These are phyloP conservation scores for Parathielavia hyrcaniae DNA, from an alignment of 495 filamentous ascomycete species.

Conservation along the genomic window DNA sequence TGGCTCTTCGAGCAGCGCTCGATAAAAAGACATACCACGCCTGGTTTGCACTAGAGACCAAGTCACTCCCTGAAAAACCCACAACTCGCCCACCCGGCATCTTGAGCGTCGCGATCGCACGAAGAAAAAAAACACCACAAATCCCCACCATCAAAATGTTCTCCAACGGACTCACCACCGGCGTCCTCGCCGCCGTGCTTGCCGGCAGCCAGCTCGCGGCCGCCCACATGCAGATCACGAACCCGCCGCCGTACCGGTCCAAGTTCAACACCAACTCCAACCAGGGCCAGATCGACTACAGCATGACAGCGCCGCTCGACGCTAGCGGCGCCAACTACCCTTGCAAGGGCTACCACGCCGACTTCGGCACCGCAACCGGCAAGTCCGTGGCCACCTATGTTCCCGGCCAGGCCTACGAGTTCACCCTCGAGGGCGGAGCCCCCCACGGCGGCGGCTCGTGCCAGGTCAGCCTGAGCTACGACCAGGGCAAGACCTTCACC, in stretches of 20 bases:
- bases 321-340: slow-evolving; percentile 49
- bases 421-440: slow-evolving; percentile 53
- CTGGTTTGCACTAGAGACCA: slow-evolving; percentile 11
- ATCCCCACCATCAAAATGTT: slow-evolving; percentile 29
- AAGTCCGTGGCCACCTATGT: slow-evolving; percentile 45
- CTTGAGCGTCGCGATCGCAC: slow-evolving; percentile 14
- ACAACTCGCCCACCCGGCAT: slow-evolving; percentile 18
- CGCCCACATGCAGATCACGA: slow-evolving; percentile 56
- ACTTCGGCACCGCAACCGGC: slow-evolving; percentile 44
- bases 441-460: slow-evolving; percentile 60
- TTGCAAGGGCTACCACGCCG: slow-evolving; percentile 62
- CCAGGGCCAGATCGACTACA: slow-evolving; percentile 46
- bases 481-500: slow-evolving; percentile 54
- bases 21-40: slow-evolving; percentile 9
- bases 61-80: slow-evolving; percentile 9
- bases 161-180: slow-evolving; percentile 29
- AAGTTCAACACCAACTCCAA: slow-evolving; percentile 48
- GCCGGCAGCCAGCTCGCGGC: slow-evolving; percentile 35
- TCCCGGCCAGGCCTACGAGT: slow-evolving; percentile 52
- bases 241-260: slow-evolving; percentile 50
- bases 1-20: slow-evolving; percentile 23
- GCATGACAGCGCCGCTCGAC: slow-evolving; percentile 52
- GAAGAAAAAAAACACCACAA: background rate
- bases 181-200: slow-evolving; percentile 28
- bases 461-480: slow-evolving; percentile 58